Evolutionary conservation across 805 yeast species (phyloP).

Genomic region (Saccharomycopsis amapae): DNA sequence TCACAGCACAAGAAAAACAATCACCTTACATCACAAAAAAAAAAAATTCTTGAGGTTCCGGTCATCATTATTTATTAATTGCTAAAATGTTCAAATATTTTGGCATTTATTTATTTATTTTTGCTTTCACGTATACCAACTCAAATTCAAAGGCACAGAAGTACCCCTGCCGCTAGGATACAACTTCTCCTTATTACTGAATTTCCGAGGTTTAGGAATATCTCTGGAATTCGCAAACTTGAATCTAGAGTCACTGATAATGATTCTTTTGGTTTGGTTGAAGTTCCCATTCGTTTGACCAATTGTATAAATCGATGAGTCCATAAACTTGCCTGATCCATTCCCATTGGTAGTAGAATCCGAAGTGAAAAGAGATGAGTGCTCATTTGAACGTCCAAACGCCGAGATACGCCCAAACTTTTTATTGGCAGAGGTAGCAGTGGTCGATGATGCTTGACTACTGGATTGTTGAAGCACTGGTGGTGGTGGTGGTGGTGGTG

Average conservation of each 20-base stretch:
- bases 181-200: conserved; percentile 61
- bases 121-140: no score
- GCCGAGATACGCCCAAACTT: conserved; percentile 20
- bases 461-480: conserved; percentile 6
- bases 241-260: conserved; percentile 66
- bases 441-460: conserved; percentile 19
- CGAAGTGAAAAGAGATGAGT: conserved; percentile 28
- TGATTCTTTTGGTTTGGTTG: conserved; percentile 29
- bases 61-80: no score
- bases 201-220: conserved; percentile 82
- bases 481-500: conserved; percentile 20
- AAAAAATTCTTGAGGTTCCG: no score
- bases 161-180: conserved; percentile 74
- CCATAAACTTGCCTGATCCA: conserved; percentile 45
- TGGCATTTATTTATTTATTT: no score
- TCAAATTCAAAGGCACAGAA: conserved; percentile 7
- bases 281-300: conserved; percentile 29
- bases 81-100: no score
- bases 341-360: conserved; percentile 20
- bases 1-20: no score
- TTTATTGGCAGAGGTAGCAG: conserved; percentile 27
- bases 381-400: conserved; percentile 16
- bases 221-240: conserved; percentile 59
- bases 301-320: conserved; percentile 61
- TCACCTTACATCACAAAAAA: no score